A percentile compares a stretch with the other conserved stretches of the same genome.
phyloP scores from a whole-genome alignment of 768 basidiomycete genomes.

The Sporobolomyces pararoseus region DNA sequence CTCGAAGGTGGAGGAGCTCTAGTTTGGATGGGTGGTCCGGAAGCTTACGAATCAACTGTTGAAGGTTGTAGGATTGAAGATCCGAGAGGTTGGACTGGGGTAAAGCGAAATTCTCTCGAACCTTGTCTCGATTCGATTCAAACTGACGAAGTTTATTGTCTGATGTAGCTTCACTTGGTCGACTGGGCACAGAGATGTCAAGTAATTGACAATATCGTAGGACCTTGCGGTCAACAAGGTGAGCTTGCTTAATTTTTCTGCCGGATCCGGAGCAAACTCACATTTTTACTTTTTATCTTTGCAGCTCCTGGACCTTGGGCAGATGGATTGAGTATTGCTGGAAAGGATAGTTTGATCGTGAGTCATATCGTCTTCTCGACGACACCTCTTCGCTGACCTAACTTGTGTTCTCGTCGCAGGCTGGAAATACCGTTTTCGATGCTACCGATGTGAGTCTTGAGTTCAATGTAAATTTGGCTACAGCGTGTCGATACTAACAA shows the following conservation, averaged over 20 bases:
- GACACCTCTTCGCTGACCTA: background rate
- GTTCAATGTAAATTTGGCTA: background rate
- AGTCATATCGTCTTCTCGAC: slow-evolving; percentile 35
- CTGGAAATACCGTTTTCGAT: slow-evolving; percentile 50
- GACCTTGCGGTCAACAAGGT: slow-evolving; percentile 41
- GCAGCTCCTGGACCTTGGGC: slow-evolving; percentile 52
- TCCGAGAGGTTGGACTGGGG: slow-evolving; percentile 45
- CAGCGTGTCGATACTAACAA: too few species aligned
- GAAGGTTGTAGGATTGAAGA: slow-evolving; percentile 44
- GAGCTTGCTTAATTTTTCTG: background rate
- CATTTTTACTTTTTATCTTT: background rate
- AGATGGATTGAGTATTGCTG: slow-evolving; percentile 52
- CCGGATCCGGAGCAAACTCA: background rate
- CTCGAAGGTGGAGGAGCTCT: slow-evolving; percentile 44
- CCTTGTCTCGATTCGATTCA: too few species aligned
- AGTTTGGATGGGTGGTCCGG: slow-evolving; percentile 48
- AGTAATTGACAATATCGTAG: slow-evolving; percentile 42
- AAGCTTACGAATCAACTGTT: slow-evolving; percentile 29
- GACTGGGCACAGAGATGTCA: slow-evolving; percentile 37
- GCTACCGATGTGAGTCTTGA: slow-evolving; percentile 50
- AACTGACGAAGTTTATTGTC: too few species aligned
- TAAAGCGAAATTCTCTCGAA: slow-evolving; percentile 7
- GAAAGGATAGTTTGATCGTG: slow-evolving; percentile 49
- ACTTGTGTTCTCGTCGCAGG: background rate
- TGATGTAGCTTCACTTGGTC: slow-evolving; percentile 41